Evolutionary conservation across 176 grass and related monocot genomes (phyloP).

Genomic region (Carex cristatella): DNA sequence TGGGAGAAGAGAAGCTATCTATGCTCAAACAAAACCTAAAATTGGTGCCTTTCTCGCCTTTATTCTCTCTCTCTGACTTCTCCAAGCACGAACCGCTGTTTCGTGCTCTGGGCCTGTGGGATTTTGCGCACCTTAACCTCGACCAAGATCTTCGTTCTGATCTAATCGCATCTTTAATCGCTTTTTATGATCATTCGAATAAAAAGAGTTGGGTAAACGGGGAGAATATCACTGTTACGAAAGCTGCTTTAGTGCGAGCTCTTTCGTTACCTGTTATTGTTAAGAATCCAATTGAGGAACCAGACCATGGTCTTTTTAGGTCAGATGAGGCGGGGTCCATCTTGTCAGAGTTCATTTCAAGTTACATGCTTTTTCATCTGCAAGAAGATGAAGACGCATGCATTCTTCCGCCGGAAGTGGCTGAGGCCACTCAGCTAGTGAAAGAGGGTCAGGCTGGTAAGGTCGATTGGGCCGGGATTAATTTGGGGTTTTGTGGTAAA

Average conservation of each 20-base stretch:
- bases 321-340: constrained; percentile 29
- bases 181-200: constrained; percentile 46
- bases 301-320: constrained; percentile 19
- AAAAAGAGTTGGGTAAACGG: constrained; percentile 52
- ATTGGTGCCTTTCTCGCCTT: background rate
- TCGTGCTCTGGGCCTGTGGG: constrained; percentile 49
- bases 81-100: constrained; percentile 51
- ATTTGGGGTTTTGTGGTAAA: constrained; percentile 84
- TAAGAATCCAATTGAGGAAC: constrained; percentile 18
- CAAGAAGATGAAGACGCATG: constrained; percentile 51
- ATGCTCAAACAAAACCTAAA: background rate
- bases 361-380: constrained; percentile 50
- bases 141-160: constrained; percentile 39
- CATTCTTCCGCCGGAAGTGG: constrained; percentile 60
- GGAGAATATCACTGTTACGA: constrained; percentile 39
- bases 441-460: constrained; percentile 55
- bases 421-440: constrained; percentile 42
- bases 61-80: background rate
- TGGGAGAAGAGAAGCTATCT: constrained; percentile 20
- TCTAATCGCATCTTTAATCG: constrained; percentile 49
- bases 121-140: constrained; percentile 50
- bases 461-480: constrained; percentile 72
- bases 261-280: constrained; percentile 49
- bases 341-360: constrained; percentile 48
- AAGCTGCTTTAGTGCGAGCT: constrained; percentile 47